Conservation (phyloP, 805 yeast species). For the Brettanomyces naardenensis region DNA sequence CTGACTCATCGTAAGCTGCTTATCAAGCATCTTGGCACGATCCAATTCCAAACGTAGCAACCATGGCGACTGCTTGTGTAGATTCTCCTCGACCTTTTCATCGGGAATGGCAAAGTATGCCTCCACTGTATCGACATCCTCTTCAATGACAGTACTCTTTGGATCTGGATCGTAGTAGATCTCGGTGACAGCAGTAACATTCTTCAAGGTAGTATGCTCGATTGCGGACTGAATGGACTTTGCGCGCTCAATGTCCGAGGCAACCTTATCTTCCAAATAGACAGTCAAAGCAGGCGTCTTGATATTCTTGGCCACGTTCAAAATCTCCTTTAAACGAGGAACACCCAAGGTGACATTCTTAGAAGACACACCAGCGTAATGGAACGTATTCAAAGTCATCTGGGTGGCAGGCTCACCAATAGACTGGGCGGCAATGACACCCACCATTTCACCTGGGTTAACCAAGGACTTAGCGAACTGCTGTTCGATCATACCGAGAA, state of each 20-base stretch:
- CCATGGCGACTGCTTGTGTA: slow-evolving; percentile 98
- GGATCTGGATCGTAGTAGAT: slow-evolving; percentile 98
- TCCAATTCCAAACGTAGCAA: slow-evolving; percentile 90
- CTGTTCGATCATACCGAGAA: slow-evolving; percentile 84
- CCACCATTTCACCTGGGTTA: slow-evolving; percentile 98
- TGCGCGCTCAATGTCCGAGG: slow-evolving; percentile 87
- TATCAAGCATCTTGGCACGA: slow-evolving; percentile 98
- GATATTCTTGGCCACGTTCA: slow-evolving; percentile 96
- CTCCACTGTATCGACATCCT: slow-evolving; percentile 94
- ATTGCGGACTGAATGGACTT: slow-evolving; percentile 94
- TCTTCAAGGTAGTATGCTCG: slow-evolving; percentile 90
- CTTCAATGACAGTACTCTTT: slow-evolving; percentile 90
- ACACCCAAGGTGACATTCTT: slow-evolving; percentile 96
- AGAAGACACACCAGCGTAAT: slow-evolving; percentile 95
- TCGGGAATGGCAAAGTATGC: slow-evolving; percentile 97
- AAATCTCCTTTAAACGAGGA: slow-evolving; percentile 95
- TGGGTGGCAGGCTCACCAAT: slow-evolving; percentile 98
- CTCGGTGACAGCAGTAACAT: slow-evolving; percentile 96
- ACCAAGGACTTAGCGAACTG: slow-evolving; percentile 89
- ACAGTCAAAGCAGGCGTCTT: slow-evolving; percentile 99
- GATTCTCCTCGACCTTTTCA: slow-evolving; percentile 89
- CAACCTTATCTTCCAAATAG: slow-evolving; percentile 73
- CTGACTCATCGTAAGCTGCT: slow-evolving; percentile 95
- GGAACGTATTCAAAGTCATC: slow-evolving; percentile 96
- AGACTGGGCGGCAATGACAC: slow-evolving; percentile 95